These are phyloP conservation scores for Linnemannia elongata DNA, from an alignment of 192 early-diverging fungal genomes.

Conservation along the genomic window DNA sequence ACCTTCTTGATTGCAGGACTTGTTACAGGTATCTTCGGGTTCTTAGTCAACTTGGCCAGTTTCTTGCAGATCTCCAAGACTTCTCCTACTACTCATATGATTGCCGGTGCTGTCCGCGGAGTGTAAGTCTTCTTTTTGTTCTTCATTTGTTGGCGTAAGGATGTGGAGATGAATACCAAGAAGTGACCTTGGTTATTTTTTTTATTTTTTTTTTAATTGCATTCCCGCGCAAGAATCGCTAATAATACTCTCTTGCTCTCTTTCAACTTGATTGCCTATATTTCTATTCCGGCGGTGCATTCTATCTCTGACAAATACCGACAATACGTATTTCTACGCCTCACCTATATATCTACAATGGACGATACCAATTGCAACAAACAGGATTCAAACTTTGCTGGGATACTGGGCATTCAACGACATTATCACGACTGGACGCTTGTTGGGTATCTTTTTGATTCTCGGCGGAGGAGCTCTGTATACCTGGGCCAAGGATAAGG, in stretches of 20 bases:
- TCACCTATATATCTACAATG: background rate
- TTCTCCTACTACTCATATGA: slow-evolving; percentile 72
- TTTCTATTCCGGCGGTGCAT: background rate
- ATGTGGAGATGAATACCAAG: background rate
- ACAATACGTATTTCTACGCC: background rate
- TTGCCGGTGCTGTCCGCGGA: slow-evolving; percentile 74
- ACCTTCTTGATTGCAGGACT: slow-evolving; percentile 56
- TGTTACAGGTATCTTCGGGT: slow-evolving; percentile 69
- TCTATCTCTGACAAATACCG: background rate
- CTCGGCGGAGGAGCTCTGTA: slow-evolving; percentile 54
- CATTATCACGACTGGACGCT: slow-evolving; percentile 51
- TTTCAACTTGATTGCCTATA: background rate
- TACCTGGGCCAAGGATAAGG: slow-evolving; percentile 56
- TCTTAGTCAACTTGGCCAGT: slow-evolving; percentile 72
- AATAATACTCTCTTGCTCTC: background rate
- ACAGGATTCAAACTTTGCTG: slow-evolving; percentile 56
- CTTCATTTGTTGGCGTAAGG: background rate
- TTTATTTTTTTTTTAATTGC: background rate
- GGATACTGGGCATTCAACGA: slow-evolving; percentile 51
- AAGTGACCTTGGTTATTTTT: background rate
- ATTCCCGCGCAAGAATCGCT: background rate
- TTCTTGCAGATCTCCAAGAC: slow-evolving; percentile 77
- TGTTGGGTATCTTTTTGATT: slow-evolving; percentile 58
- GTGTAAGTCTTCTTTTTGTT: slow-evolving; percentile 40
- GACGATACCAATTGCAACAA: background rate